phyloP scores from a whole-genome alignment of 352 stramenopile species.

The Pythium pyrilobum region DNA sequence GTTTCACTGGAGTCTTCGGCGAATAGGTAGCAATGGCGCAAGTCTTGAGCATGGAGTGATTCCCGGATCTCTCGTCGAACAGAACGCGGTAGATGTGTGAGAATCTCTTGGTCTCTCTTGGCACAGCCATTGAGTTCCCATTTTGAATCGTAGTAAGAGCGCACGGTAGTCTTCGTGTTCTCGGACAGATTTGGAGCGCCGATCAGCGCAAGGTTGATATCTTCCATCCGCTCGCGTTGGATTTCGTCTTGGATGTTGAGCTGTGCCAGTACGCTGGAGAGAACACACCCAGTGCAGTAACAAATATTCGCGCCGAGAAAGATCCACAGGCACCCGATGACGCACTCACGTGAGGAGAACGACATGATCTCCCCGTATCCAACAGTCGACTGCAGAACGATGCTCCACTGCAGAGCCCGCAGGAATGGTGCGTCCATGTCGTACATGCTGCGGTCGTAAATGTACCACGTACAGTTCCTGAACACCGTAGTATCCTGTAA shows the following conservation, averaged over 20 bases:
- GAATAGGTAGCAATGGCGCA: constrained; percentile 19
- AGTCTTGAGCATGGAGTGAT: constrained; percentile 33
- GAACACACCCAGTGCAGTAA: constrained; percentile 56
- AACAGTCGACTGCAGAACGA: constrained; percentile 66
- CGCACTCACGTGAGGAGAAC: constrained; percentile 49
- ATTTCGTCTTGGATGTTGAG: constrained; percentile 42
- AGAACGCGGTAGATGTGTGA: constrained; percentile 41
- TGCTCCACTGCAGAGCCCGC: constrained; percentile 61
- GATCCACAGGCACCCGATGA: constrained; percentile 61
- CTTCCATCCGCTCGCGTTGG: constrained; percentile 43
- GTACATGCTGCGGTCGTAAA: constrained; percentile 58
- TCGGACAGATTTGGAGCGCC: constrained; percentile 36
- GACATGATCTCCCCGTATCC: constrained; percentile 64
- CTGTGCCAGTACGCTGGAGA: constrained; percentile 56
- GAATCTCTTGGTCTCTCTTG: constrained; percentile 41
- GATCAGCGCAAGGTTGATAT: constrained; percentile 57
- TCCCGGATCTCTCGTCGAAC: constrained; percentile 28
- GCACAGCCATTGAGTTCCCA: constrained; percentile 69
- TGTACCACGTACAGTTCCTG: constrained; percentile 70
- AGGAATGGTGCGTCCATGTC: constrained; percentile 56
- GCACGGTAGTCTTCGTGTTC: constrained; percentile 43
- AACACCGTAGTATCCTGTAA: constrained; percentile 41
- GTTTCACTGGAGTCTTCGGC: constrained; percentile 11
- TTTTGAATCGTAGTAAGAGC: constrained; percentile 65
- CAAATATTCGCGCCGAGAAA: constrained; percentile 69